phyloP scores from a whole-genome alignment of 2,329 filamentous ascomycete genomes.

The Stachybotrys chlorohalonatus region DNA sequence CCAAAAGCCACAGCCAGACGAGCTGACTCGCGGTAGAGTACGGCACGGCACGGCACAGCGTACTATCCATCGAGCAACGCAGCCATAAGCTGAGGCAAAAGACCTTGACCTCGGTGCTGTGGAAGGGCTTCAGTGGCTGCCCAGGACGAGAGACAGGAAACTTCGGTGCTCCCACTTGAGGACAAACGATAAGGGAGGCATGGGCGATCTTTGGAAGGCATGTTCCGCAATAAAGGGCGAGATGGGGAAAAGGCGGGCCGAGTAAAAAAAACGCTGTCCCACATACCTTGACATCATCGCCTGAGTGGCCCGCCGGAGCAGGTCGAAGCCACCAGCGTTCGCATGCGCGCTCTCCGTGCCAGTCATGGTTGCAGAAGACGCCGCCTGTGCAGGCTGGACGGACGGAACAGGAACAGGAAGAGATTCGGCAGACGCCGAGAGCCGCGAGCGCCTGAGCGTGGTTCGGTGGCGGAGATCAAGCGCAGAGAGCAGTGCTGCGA shows the following conservation, averaged over 20 bases:
- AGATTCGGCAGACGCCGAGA: not conserved
- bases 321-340: constrained; percentile 41
- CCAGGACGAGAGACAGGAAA: not conserved
- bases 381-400: constrained; percentile 11
- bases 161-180: not conserved
- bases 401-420: not conserved
- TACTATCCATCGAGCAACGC: too few species aligned
- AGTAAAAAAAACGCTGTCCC: constrained; percentile 3
- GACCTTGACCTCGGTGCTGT: too few species aligned
- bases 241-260: constrained; percentile 5
- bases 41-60: not conserved
- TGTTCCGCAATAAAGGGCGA: constrained; percentile 12
- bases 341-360: constrained; percentile 33
- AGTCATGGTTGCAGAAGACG: constrained; percentile 32
- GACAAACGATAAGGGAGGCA: not conserved
- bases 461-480: not conserved
- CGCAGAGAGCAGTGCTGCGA: not conserved
- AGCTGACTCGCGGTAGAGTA: not conserved
- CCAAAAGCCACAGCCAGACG: not conserved
- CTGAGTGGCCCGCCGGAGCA: constrained; percentile 52
- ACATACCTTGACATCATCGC: constrained; percentile 56
- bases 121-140: too few species aligned
- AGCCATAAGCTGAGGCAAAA: too few species aligned
- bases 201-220: constrained; percentile 6
- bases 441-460: not conserved